These are phyloP conservation scores for Hippophae gyantsensis DNA, from an alignment of 306 rosid species.

Conservation along the genomic window DNA sequence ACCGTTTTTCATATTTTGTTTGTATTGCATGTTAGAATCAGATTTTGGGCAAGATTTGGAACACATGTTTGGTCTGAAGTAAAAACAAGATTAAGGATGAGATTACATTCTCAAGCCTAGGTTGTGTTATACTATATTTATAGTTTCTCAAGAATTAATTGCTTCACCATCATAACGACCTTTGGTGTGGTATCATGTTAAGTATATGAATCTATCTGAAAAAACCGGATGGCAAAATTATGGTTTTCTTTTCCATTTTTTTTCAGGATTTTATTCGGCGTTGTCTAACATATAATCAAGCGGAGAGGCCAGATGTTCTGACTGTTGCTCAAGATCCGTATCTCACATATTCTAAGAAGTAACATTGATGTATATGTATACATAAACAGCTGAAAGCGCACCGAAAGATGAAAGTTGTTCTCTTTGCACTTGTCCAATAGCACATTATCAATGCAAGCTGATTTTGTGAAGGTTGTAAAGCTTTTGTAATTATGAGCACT, in stretches of 20 bases:
- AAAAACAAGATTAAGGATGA: no score
- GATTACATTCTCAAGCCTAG: no score
- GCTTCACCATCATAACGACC: no score
- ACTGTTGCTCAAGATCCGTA: conserved; percentile 85
- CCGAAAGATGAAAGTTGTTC: conserved; percentile 13
- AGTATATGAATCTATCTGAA: background rate
- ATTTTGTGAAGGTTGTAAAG: conserved; percentile 54
- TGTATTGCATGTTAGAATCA: no score
- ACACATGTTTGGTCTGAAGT: no score
- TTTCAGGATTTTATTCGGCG: conserved; percentile 77
- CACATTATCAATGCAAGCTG: background rate
- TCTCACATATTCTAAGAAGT: conserved; percentile 73
- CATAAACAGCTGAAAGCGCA: conserved; percentile 16
- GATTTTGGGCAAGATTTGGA: no score
- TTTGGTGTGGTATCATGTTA: background rate
- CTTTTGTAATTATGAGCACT: conserved; percentile 15
- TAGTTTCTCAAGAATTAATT: no score
- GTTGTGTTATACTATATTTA: no score
- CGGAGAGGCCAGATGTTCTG: conserved; percentile 86
- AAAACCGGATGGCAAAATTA: background rate
- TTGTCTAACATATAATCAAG: conserved; percentile 86
- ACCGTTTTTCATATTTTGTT: no score
- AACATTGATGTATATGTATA: conserved; percentile 4
- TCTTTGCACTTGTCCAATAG: conserved; percentile 20
- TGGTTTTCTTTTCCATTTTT: background rate